A percentile compares a stretch with the other conserved stretches of the same genome.
Evolutionary conservation across 352 stramenopile genomes (phyloP).

Genomic region (Phytophthora pinifolia): DNA sequence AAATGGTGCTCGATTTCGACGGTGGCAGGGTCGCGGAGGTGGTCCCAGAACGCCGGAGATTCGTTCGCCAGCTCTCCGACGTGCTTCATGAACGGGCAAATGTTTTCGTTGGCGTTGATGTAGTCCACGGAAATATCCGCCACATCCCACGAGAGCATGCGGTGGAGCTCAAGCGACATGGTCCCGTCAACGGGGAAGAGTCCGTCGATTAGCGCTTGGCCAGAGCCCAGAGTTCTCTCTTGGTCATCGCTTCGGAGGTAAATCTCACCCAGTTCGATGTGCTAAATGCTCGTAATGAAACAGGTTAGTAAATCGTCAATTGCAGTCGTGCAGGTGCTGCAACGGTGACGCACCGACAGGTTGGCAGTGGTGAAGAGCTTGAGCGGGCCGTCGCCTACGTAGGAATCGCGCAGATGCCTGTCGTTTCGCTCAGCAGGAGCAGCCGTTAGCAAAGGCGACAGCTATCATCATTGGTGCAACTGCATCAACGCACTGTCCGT

Average conservation of each 20-base stretch:
- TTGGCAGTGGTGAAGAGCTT: constrained; percentile 73
- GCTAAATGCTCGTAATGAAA: constrained; percentile 19
- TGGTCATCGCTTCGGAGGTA: constrained; percentile 86
- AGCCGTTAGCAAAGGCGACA: not conserved
- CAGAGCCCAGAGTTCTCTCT: constrained; percentile 82
- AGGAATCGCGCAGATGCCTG: constrained; percentile 67
- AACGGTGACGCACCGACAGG: constrained; percentile 45
- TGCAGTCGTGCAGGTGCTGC: not conserved
- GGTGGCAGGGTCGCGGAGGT: constrained; percentile 46
- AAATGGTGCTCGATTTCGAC: constrained; percentile 65
- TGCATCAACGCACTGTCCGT: constrained; percentile 47
- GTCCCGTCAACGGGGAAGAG: constrained; percentile 67
- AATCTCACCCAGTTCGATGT: constrained; percentile 50
- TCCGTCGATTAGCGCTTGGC: constrained; percentile 76
- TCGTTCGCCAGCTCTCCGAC: constrained; percentile 63
- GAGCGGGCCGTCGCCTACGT: constrained; percentile 67
- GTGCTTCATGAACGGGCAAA: constrained; percentile 74
- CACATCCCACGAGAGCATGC: constrained; percentile 78
- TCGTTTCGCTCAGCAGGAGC: not conserved
- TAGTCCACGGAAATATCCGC: constrained; percentile 78
- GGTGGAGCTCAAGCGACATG: constrained; percentile 47
- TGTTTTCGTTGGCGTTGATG: constrained; percentile 77
- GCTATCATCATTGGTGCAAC: not conserved
- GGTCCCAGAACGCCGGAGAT: constrained; percentile 54
- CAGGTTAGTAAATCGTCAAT: not conserved